Evolutionary conservation across 805 yeast genomes (phyloP).

Genomic region (Lachancea waltii): DNA sequence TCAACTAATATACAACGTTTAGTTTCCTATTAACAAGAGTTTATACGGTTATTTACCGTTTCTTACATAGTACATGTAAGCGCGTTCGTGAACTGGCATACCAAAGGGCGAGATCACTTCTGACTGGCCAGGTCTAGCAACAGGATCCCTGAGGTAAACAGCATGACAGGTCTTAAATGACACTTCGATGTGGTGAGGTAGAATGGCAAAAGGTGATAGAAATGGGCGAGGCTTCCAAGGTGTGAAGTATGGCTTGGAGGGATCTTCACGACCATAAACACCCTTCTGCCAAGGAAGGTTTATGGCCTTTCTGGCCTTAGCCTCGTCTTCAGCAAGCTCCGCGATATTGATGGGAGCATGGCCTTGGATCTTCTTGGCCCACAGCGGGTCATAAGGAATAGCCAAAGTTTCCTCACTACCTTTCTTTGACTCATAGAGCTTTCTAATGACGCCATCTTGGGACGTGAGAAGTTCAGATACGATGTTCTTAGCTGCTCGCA

Average conservation of each 20-base stretch:
- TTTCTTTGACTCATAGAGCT: constrained; percentile 25
- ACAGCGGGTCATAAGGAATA: constrained; percentile 42
- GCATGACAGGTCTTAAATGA: constrained; percentile 93
- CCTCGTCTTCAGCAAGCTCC: constrained; percentile 45
- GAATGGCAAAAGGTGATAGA: constrained; percentile 83
- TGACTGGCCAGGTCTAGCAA: constrained; percentile 93
- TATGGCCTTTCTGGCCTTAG: constrained; percentile 39
- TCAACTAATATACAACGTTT: constrained; percentile 5
- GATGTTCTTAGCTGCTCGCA: constrained; percentile 24
- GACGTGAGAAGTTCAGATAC: constrained; percentile 23
- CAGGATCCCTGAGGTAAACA: constrained; percentile 93
- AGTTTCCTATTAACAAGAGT: constrained; percentile 5
- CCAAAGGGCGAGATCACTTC: constrained; percentile 92
- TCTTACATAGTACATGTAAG: constrained; percentile 88
- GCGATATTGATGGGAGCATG: constrained; percentile 41
- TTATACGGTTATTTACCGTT: constrained; percentile 41
- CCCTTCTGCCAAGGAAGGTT: constrained; percentile 76
- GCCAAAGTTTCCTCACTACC: constrained; percentile 20
- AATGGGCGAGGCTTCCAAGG: constrained; percentile 97
- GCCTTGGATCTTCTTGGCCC: constrained; percentile 42
- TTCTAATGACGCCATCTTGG: constrained; percentile 24
- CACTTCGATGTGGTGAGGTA: constrained; percentile 88
- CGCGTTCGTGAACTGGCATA: constrained; percentile 78
- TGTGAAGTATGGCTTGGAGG: constrained; percentile 78
- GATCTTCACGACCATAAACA: constrained; percentile 73